Evolutionary conservation across 768 basidiomycete genomes (phyloP).

Genomic region (Boletus sp.): DNA sequence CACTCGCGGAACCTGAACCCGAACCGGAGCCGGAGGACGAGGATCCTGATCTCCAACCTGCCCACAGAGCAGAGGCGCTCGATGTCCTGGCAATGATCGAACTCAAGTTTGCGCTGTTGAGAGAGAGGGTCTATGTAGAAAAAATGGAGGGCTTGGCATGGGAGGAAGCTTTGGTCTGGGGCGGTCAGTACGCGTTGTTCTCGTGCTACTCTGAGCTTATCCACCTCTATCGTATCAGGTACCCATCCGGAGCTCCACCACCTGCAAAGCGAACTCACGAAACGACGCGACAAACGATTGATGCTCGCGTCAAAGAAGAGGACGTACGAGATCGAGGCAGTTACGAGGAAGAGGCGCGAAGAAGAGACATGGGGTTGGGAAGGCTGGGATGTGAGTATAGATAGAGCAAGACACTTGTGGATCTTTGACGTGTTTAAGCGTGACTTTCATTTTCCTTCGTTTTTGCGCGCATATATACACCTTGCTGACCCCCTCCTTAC

Average conservation of each 20-base stretch:
- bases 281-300: conserved; percentile 75
- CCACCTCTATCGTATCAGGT: conserved; percentile 40
- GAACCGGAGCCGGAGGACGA: conserved; percentile 36
- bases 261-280: conserved; percentile 73
- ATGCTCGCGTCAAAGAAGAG: conserved; percentile 77
- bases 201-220: background rate
- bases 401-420: conserved; percentile 1
- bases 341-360: conserved; percentile 56
- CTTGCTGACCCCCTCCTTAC: conserved; percentile 1
- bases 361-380: conserved; percentile 83
- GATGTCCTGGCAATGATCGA: conserved; percentile 88
- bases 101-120: conserved; percentile 82
- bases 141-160: conserved; percentile 88
- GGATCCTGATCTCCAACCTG: conserved; percentile 73
- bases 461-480: background rate
- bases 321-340: conserved; percentile 61
- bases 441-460: conserved; percentile 2
- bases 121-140: conserved; percentile 89
- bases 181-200: conserved; percentile 49
- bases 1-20: conserved; percentile 23
- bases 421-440: background rate
- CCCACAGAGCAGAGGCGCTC: conserved; percentile 82
- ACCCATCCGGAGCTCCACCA: conserved; percentile 85
- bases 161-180: conserved; percentile 79
- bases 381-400: conserved; percentile 76